A percentile compares a stretch with the other conserved stretches of the same genome.
phyloP scores from a whole-genome alignment of 495 filamentous ascomycete genomes.

The Staphylotrichum tortipilum region DNA sequence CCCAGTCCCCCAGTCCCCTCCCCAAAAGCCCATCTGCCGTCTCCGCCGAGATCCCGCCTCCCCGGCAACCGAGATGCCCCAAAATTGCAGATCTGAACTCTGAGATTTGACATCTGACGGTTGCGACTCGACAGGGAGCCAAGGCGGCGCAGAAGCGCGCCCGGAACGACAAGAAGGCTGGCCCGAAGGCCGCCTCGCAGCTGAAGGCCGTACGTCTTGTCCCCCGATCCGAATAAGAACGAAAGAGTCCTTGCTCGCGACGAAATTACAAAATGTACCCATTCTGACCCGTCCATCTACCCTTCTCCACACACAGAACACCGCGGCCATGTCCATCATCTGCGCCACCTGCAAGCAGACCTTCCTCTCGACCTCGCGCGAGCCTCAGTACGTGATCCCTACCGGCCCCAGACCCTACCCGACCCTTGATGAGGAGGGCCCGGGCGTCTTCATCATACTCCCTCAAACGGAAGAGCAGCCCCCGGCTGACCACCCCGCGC shows the following conservation, averaged over 20 bases:
- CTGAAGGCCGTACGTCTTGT: constrained; percentile 40
- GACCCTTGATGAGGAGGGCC: too few relatives aligned
- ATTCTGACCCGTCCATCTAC: too few relatives aligned
- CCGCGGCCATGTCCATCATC: constrained; percentile 47
- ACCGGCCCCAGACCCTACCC: background rate
- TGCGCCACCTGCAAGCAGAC: constrained; percentile 49
- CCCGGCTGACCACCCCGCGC: background rate
- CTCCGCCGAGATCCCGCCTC: constrained; percentile 3
- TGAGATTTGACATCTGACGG: background rate
- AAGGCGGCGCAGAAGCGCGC: constrained; percentile 52
- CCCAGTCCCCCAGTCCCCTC: background rate
- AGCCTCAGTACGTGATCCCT: constrained; percentile 3
- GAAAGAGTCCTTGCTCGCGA: too few relatives aligned
- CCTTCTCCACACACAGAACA: constrained; percentile 34
- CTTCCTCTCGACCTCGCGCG: constrained; percentile 48
- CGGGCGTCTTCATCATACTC: too few relatives aligned
- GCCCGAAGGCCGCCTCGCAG: constrained; percentile 46
- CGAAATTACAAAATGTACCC: too few relatives aligned
- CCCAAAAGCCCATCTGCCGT: too few relatives aligned
- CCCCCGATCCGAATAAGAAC: too few relatives aligned
- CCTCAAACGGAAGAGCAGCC: background rate
- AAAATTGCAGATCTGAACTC: background rate
- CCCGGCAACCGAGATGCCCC: constrained; percentile 1
- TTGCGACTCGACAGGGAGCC: constrained; percentile 35
- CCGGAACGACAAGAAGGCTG: constrained; percentile 42